These are phyloP conservation scores for Cucurbita argyrosperma DNA, from an alignment of 306 rosid species.

Conservation along the genomic window DNA sequence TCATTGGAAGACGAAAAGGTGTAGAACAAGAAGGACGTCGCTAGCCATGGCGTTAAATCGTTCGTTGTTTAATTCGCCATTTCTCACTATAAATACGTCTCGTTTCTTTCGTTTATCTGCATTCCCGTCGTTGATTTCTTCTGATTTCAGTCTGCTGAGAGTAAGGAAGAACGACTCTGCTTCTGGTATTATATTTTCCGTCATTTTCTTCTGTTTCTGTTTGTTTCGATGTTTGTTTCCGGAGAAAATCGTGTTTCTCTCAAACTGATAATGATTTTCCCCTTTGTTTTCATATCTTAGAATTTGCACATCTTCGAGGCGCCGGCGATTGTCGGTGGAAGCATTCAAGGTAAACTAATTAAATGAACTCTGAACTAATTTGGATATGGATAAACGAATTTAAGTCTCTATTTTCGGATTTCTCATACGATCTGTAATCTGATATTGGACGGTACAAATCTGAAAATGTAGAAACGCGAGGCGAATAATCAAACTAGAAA, in stretches of 20 bases:
- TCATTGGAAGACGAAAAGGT: slow-evolving; percentile 7
- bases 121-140: slow-evolving; percentile 5
- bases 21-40: neutral
- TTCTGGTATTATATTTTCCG: slow-evolving; percentile 33
- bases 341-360: slow-evolving; percentile 37
- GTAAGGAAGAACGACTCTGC: neutral
- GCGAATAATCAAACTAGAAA: neutral
- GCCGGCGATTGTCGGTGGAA: slow-evolving; percentile 5
- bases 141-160: neutral
- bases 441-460: neutral
- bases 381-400: neutral
- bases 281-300: slow-evolving; percentile 29
- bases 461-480: slow-evolving; percentile 19
- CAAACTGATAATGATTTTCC: slow-evolving; percentile 19
- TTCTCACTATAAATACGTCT: slow-evolving; percentile 48
- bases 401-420: neutral
- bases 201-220: neutral
- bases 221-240: neutral
- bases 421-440: neutral
- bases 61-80: neutral
- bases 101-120: neutral
- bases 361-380: neutral
- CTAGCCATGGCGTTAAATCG: slow-evolving; percentile 39
- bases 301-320: slow-evolving; percentile 15
- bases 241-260: neutral